Evolutionary conservation across 768 basidiomycete species (phyloP).

Genomic region (Macrolepiota fuliginosa): DNA sequence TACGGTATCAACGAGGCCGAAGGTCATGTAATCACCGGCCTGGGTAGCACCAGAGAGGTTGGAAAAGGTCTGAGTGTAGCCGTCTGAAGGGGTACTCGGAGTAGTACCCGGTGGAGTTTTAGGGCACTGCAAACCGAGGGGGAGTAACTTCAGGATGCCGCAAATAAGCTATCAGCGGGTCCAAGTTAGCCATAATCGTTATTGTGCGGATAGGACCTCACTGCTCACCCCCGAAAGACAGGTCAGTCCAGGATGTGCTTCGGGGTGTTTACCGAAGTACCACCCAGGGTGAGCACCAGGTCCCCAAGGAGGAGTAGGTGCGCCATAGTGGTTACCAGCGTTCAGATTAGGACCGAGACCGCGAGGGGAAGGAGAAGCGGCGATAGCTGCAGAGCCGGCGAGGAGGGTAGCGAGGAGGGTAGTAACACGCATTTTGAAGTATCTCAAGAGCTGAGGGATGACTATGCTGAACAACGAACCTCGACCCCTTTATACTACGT

Average conservation of each 20-base stretch:
- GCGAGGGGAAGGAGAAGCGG: not conserved
- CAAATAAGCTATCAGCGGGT: slow-evolving; percentile 9
- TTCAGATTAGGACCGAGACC: slow-evolving; percentile 23
- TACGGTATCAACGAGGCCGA: slow-evolving; percentile 42
- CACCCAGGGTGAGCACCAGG: slow-evolving; percentile 33
- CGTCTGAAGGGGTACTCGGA: slow-evolving; percentile 24
- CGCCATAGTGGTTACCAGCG: slow-evolving; percentile 31
- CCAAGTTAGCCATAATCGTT: slow-evolving; percentile 17
- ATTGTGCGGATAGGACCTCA: slow-evolving; percentile 20
- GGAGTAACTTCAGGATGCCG: slow-evolving; percentile 10
- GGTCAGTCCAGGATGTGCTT: slow-evolving; percentile 24
- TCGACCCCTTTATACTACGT: no score
- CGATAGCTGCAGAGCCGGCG: slow-evolving; percentile 1
- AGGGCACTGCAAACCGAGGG: slow-evolving; percentile 31
- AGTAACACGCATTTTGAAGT: slow-evolving; percentile 10
- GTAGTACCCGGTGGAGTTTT: slow-evolving; percentile 15
- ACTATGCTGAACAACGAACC: no score
- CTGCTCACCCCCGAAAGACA: slow-evolving; percentile 32
- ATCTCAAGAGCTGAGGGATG: not conserved
- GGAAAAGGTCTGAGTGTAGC: slow-evolving; percentile 37
- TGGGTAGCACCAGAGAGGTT: slow-evolving; percentile 43
- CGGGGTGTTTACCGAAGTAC: slow-evolving; percentile 35
- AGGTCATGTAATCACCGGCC: slow-evolving; percentile 39
- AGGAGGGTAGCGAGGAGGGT: slow-evolving; percentile 2
- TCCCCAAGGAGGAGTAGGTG: slow-evolving; percentile 37